A percentile compares a stretch with the other conserved stretches of the same genome.
These are phyloP conservation scores for Helenozyma rhizophorensis DNA, from an alignment of 805 yeast genomes.

Conservation along the genomic window DNA sequence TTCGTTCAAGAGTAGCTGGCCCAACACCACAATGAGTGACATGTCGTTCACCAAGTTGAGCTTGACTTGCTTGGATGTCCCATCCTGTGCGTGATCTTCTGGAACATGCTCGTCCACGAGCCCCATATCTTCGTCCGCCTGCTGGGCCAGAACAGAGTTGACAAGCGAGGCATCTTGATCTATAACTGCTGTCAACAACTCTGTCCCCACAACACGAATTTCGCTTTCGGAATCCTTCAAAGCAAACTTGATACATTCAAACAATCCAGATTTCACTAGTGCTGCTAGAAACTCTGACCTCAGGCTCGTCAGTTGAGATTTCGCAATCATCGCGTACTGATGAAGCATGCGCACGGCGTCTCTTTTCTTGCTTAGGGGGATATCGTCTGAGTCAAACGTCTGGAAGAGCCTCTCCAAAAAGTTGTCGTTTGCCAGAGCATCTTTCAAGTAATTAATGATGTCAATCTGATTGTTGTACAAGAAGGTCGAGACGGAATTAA, in stretches of 20 bases:
- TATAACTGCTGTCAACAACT: slow-evolving; percentile 70
- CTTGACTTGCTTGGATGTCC: slow-evolving; percentile 17
- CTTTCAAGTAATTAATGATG: slow-evolving; percentile 55
- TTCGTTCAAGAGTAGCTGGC: slow-evolving; percentile 59
- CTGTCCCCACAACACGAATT: slow-evolving; percentile 70
- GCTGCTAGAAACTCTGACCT: slow-evolving; percentile 60
- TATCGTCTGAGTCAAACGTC: slow-evolving; percentile 40
- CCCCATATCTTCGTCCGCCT: slow-evolving; percentile 20
- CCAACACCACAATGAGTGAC: slow-evolving; percentile 51
- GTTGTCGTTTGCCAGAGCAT: slow-evolving; percentile 30
- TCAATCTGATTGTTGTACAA: slow-evolving; percentile 67
- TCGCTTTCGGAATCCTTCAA: slow-evolving; percentile 46
- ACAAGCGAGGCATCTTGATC: slow-evolving; percentile 77
- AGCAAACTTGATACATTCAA: slow-evolving; percentile 68
- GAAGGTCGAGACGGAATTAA: slow-evolving; percentile 60
- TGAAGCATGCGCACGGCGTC: slow-evolving; percentile 78
- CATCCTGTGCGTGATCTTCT: slow-evolving; percentile 14
- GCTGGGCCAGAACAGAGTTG: slow-evolving; percentile 25
- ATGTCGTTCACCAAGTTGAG: slow-evolving; percentile 49
- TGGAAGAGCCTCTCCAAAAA: slow-evolving; percentile 59
- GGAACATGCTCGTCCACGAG: slow-evolving; percentile 2
- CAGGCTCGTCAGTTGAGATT: slow-evolving; percentile 56
- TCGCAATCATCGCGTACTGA: slow-evolving; percentile 75
- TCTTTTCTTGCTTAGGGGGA: slow-evolving; percentile 25
- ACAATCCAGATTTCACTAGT: slow-evolving; percentile 64